These are phyloP conservation scores for Fonsecaea pugnacius DNA, from an alignment of 2,329 filamentous ascomycete genomes.

Conservation along the genomic window DNA sequence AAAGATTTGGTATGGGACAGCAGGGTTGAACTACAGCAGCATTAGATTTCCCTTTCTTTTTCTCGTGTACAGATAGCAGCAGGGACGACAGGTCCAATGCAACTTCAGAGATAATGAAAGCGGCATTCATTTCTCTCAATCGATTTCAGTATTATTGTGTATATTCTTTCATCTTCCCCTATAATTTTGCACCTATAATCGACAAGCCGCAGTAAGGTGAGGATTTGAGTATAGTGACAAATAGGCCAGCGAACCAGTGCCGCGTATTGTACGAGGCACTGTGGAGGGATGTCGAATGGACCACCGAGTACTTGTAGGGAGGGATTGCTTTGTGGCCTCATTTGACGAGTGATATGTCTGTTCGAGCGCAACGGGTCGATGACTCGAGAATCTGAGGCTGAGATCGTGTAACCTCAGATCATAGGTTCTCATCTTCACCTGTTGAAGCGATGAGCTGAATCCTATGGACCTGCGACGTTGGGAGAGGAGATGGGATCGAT, in stretches of 20 bases:
- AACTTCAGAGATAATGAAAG: slow-evolving; percentile 27
- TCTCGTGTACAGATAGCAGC: slow-evolving; percentile 20
- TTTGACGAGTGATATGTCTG: not conserved
- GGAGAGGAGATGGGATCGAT: not conserved
- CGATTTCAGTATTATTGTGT: not conserved
- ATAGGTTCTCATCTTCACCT: not conserved
- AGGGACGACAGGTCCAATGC: slow-evolving; percentile 2
- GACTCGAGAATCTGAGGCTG: not conserved
- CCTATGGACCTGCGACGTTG: not conserved
- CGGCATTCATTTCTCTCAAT: slow-evolving; percentile 25
- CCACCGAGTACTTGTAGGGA: not conserved
- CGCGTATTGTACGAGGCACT: too few relatives aligned
- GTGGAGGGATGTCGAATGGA: too few relatives aligned
- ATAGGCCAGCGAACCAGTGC: too few relatives aligned
- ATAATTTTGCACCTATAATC: not conserved
- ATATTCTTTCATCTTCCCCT: not conserved
- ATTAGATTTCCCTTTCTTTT: slow-evolving; percentile 30
- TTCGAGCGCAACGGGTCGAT: not conserved
- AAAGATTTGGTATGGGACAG: slow-evolving; percentile 3
- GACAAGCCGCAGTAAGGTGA: not conserved
- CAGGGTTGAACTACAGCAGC: not conserved
- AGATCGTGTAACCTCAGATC: not conserved
- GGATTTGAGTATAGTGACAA: not conserved
- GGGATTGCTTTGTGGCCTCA: not conserved
- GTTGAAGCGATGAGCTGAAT: not conserved